These are phyloP conservation scores for Cephalotrichum gorgonifer DNA, from an alignment of 2,329 filamentous ascomycete species.

Conservation along the genomic window DNA sequence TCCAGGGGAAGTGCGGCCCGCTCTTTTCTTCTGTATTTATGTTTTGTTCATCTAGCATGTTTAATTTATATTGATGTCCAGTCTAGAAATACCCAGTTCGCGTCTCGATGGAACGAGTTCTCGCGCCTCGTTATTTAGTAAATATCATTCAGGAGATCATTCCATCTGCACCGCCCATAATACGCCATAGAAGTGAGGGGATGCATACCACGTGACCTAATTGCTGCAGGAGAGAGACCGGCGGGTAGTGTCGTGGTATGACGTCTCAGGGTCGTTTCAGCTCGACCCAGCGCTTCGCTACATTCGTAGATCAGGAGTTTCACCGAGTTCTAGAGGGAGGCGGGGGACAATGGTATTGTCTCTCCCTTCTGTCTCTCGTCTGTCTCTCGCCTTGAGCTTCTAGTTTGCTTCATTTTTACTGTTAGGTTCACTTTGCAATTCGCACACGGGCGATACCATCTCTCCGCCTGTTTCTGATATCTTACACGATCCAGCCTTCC, in stretches of 20 bases:
- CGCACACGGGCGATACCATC: background rate
- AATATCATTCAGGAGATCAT: too few species aligned
- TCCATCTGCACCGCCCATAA: too few species aligned
- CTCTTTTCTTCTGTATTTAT: too few species aligned
- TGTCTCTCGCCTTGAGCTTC: background rate
- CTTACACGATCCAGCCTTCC: too few species aligned
- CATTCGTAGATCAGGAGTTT: conserved; percentile 5
- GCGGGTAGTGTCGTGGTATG: background rate
- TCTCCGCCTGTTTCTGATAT: background rate
- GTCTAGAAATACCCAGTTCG: too few species aligned
- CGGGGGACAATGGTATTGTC: background rate
- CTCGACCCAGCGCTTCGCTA: background rate
- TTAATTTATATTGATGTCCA: too few species aligned
- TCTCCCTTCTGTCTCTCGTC: background rate
- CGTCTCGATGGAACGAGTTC: too few species aligned
- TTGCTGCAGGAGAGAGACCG: background rate
- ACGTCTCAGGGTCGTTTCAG: conserved; percentile 6
- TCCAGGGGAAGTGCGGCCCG: too few species aligned
- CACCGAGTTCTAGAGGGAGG: background rate
- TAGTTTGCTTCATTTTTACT: background rate
- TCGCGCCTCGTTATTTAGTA: too few species aligned
- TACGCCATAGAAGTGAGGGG: background rate
- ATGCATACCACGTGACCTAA: background rate
- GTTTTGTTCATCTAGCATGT: too few species aligned
- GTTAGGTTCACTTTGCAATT: background rate